phyloP scores from a whole-genome alignment of 345 rosid species.

The Kandelia obovata region DNA sequence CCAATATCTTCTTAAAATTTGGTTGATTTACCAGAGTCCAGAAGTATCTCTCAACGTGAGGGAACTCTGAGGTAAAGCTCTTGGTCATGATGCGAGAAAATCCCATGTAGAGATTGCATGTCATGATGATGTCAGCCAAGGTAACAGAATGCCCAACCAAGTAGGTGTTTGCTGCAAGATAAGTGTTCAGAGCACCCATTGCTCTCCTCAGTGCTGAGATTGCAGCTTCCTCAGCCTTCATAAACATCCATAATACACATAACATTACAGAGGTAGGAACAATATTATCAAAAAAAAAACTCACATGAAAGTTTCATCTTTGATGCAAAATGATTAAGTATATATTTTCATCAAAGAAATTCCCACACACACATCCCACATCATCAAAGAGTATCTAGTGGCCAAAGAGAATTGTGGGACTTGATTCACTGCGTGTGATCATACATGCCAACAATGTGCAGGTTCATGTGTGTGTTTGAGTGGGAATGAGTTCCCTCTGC shows the following conservation, averaged over 20 bases:
- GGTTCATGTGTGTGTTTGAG: no score
- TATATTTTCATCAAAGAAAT: no score
- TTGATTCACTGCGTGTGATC: no score
- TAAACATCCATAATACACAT: background rate
- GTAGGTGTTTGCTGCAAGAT: slow-evolving; percentile 74
- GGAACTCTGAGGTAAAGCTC: slow-evolving; percentile 82
- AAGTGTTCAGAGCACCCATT: slow-evolving; percentile 63
- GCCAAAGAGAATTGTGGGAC: no score
- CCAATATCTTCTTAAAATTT: slow-evolving; percentile 69
- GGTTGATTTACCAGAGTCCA: slow-evolving; percentile 98
- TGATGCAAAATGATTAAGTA: no score
- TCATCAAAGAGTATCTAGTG: no score
- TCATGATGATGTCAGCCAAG: slow-evolving; percentile 77
- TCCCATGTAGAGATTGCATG: slow-evolving; percentile 69
- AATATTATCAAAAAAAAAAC: background rate
- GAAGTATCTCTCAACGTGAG: slow-evolving; percentile 96
- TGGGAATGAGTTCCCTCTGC: no score
- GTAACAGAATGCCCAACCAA: slow-evolving; percentile 88
- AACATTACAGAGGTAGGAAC: background rate
- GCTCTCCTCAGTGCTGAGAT: slow-evolving; percentile 74
- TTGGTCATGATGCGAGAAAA: slow-evolving; percentile 56
- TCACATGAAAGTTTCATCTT: no score
- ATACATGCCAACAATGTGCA: no score
- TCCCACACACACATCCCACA: no score
- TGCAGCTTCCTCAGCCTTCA: slow-evolving; percentile 80